Evolutionary conservation across 176 grass and related monocot species (phyloP), one percentile per base, ranked within the genome.

Genomic region (Raddia distichophylla): DNA sequence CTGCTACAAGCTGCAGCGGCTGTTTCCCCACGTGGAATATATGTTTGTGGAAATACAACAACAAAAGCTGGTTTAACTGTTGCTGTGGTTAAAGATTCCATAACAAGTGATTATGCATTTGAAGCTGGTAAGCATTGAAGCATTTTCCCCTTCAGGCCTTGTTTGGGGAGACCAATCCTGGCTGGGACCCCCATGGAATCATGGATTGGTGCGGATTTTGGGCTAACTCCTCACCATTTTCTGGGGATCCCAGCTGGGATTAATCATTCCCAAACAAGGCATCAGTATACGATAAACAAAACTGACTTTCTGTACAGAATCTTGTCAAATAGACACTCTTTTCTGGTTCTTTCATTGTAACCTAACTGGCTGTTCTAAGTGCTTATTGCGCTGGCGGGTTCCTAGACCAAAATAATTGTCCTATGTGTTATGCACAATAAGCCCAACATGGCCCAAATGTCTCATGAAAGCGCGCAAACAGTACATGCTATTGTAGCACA

Each of bases 11-110:
- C 95, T 55, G 90, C 92, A 49, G 86, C 88, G 20, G 84, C 90
- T 66, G 82, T 98, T 83, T 98, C 92, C 37, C 92, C 92, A 6
- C 84, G 95, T 80, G 95, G 95, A 80, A 94, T 98, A 77, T 98
- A 98, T 83, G 90, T 94, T 49, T 98, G 95, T 17, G 95, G 88
- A 53, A 98, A 98, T 86, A 93, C 90, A 69, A 98, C 95, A 16
- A 98, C 92, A 40, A 98, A 91, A 79, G 95, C 95, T 88, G 95
- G 95, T 35, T 84, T 98, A 81, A 98, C 95, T 40, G 95, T 98
- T 86, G 95, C 95, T 15, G 95, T 98, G 1, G 92, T 98, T 87
- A 98, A 93, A 89, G 92, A 98, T 93, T 90, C 95, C 81, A 88
- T 98, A 90, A 94, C 95, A 51, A 87, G 70, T 27, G 95, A 98